Percentiles rank a stretch among this genome's conserved stretches.
Evolutionary conservation across 1,284 basidiomycete species (phyloP).

Genomic region (Cutaneotrichosporon cyanovorans): DNA sequence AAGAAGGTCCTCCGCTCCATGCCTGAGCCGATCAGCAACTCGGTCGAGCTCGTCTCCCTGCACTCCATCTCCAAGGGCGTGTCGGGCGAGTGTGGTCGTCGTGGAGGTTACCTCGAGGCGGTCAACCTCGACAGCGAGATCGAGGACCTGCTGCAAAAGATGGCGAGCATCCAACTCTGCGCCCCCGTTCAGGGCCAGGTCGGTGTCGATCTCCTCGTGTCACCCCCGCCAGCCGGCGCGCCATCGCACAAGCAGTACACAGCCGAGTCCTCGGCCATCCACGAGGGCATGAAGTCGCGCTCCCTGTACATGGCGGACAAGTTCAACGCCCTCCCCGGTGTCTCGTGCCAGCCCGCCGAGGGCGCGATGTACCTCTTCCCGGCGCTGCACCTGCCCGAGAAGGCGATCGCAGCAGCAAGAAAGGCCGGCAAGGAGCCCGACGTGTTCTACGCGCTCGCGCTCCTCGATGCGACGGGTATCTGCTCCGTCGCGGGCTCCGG

Average conservation of each 20-base stretch:
- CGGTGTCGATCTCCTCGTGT: constrained; percentile 77
- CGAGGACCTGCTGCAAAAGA: constrained; percentile 76
- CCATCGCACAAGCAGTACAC: constrained; percentile 67
- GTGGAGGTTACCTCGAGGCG: constrained; percentile 85
- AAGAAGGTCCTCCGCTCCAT: constrained; percentile 65
- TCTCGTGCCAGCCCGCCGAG: constrained; percentile 68
- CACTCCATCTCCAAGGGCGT: constrained; percentile 90
- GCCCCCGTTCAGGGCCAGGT: constrained; percentile 70
- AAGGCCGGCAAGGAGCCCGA: constrained; percentile 66
- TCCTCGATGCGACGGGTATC: constrained; percentile 75
- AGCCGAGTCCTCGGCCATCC: constrained; percentile 66
- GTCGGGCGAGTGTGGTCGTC: constrained; percentile 81
- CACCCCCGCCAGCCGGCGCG: constrained; percentile 65
- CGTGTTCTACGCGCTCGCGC: constrained; percentile 67
- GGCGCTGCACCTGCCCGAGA: constrained; percentile 57
- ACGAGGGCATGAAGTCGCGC: constrained; percentile 60
- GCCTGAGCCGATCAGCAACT: constrained; percentile 46
- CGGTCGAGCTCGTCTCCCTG: constrained; percentile 72
- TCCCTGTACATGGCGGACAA: constrained; percentile 61
- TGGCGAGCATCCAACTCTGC: constrained; percentile 76
- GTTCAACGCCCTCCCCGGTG: constrained; percentile 66
- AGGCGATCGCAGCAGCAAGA: constrained; percentile 61
- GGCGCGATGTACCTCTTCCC: constrained; percentile 83
- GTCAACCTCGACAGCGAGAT: constrained; percentile 66
- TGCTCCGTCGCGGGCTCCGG: constrained; percentile 81